Percentiles rank a stretch among this genome's conserved stretches.
Evolutionary conservation across 2,329 filamentous ascomycete species (phyloP).

Genomic region (Xylariomycetidae sp.): DNA sequence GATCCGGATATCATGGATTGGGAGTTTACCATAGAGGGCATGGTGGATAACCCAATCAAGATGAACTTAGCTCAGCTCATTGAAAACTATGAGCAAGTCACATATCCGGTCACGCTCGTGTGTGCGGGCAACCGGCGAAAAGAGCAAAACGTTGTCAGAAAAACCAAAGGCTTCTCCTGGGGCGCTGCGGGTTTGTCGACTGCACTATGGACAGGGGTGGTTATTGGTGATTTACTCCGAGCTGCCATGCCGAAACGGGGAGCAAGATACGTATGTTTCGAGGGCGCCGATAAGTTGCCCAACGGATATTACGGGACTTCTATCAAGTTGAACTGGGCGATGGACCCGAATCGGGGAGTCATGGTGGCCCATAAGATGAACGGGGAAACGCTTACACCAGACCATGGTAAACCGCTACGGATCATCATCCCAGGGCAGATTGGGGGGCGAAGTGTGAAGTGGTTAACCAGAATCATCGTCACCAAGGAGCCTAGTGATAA

Average conservation of each 20-base stretch:
- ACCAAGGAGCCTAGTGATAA: conserved; percentile 79
- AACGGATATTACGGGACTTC: conserved; percentile 89
- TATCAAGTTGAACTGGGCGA: conserved; percentile 81
- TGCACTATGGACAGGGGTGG: conserved; percentile 79
- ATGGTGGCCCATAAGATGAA: conserved; percentile 92
- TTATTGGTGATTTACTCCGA: conserved; percentile 66
- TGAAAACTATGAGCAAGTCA: conserved; percentile 71
- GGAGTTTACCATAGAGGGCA: conserved; percentile 78
- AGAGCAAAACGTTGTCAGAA: conserved; percentile 86
- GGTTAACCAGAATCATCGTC: conserved; percentile 77
- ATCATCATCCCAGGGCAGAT: conserved; percentile 88
- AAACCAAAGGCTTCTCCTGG: conserved; percentile 94
- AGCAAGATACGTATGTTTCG: conserved; percentile 83
- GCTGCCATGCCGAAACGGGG: conserved; percentile 62
- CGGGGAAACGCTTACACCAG: conserved; percentile 71
- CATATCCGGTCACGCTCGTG: conserved; percentile 81
- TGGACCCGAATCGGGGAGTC: conserved; percentile 78
- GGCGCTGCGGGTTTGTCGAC: conserved; percentile 83
- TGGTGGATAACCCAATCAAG: conserved; percentile 72
- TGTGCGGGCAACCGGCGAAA: conserved; percentile 90
- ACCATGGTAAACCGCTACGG: conserved; percentile 81
- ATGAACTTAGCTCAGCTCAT: conserved; percentile 71
- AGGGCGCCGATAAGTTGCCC: conserved; percentile 81
- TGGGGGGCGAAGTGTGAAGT: conserved; percentile 88
- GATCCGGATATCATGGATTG: conserved; percentile 72